phyloP scores from a whole-genome alignment of 2,329 filamentous ascomycete genomes.

The Nemania sp. region DNA sequence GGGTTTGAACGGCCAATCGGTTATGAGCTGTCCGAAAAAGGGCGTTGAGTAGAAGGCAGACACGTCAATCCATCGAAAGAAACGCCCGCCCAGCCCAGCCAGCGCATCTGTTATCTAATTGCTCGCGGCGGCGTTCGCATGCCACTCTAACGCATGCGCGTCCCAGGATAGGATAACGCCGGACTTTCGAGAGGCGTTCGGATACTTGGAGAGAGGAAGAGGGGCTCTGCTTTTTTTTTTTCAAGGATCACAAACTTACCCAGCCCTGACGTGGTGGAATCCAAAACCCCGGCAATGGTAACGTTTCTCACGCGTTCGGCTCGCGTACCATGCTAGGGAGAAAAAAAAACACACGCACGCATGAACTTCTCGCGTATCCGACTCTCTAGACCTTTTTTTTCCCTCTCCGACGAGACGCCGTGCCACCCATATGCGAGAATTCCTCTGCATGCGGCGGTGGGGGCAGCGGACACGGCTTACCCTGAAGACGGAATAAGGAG shows the following conservation, averaged over 20 bases:
- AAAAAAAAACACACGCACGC: conserved; percentile 8
- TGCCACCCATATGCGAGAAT: conserved; percentile 18
- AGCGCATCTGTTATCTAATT: conserved; percentile 30
- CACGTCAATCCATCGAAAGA: too few species aligned
- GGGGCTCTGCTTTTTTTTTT: too few species aligned
- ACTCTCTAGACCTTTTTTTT: conserved; percentile 9
- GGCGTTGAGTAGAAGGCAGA: conserved; percentile 15
- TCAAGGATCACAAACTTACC: conserved; percentile 13
- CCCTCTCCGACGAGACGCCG: conserved; percentile 10
- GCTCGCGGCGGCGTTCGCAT: conserved; percentile 29
- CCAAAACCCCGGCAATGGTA: conserved; percentile 9
- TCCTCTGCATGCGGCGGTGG: neutral
- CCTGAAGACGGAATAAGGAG: conserved; percentile 9
- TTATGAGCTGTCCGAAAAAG: conserved; percentile 12
- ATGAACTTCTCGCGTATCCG: too few species aligned
- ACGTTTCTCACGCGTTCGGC: conserved; percentile 3
- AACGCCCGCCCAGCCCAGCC: conserved; percentile 24
- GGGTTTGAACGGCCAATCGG: conserved; percentile 26
- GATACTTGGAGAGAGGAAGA: conserved; percentile 22
- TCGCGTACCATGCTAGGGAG: conserved; percentile 6
- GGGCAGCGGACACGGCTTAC: conserved; percentile 23
- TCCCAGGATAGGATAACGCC: conserved; percentile 23
- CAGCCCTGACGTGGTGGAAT: conserved; percentile 12
- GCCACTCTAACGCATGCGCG: conserved; percentile 29
- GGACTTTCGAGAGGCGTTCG: conserved; percentile 14